These are phyloP conservation scores for Acmispon strigosus DNA, from an alignment of 306 rosid genomes.

Conservation along the genomic window DNA sequence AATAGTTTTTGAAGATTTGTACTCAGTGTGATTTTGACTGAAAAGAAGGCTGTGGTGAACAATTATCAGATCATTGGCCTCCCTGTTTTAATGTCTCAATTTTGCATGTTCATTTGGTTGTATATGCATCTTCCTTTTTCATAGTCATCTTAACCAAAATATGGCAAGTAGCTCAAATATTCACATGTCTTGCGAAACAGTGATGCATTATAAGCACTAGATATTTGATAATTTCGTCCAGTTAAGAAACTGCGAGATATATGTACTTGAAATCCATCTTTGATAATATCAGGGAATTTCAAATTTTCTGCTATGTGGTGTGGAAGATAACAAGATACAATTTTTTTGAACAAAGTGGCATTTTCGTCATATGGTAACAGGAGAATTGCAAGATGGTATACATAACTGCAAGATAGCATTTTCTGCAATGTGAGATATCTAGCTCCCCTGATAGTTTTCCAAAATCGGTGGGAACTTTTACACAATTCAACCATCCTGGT, in stretches of 20 bases:
- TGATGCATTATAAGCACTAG: neutral
- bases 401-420: too few species aligned
- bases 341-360: neutral
- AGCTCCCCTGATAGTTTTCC: neutral
- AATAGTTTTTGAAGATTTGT: too few species aligned
- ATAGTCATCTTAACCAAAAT: too few species aligned
- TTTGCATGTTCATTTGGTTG: neutral
- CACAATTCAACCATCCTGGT: neutral
- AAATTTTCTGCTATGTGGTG: constrained; percentile 35
- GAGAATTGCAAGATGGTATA: neutral
- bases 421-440: neutral
- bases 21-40: too few species aligned
- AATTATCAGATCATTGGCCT: too few species aligned
- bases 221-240: neutral
- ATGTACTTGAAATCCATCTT: constrained; percentile 25
- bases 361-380: neutral
- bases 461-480: neutral
- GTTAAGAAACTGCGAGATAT: neutral
- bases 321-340: too few species aligned
- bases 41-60: too few species aligned
- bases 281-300: constrained; percentile 41
- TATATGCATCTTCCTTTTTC: neutral
- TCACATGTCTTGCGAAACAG: too few species aligned
- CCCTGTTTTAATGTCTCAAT: too few species aligned
- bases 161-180: too few species aligned